Percentiles rank a stretch among this genome's conserved stretches.
Conservation (phyloP, 805 yeast genomes). For the Cephaloascus fragrans region DNA sequence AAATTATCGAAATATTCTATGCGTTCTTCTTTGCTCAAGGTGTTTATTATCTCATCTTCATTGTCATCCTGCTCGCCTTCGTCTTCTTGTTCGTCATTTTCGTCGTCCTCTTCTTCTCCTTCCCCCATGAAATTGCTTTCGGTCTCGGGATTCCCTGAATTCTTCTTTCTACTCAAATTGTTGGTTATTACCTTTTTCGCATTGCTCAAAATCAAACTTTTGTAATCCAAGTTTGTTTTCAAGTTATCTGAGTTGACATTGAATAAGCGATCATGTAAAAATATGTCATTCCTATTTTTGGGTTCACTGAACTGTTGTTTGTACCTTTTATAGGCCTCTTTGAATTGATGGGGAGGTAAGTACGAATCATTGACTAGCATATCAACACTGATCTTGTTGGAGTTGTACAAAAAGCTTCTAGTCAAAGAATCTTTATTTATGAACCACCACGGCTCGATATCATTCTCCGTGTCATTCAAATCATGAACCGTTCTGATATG, state of each 20-base stretch:
- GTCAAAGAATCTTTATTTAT: neutral
- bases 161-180: neutral
- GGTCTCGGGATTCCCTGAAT: neutral
- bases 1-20: neutral
- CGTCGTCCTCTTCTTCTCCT: neutral
- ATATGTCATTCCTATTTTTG: no score
- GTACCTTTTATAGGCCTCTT: neutral
- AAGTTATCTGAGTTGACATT: neutral
- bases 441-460: slow-evolving; percentile 5
- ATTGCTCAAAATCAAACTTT: no score
- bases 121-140: neutral
- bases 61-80: neutral
- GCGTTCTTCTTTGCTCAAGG: neutral
- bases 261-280: neutral
- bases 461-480: slow-evolving; percentile 15
- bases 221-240: neutral
- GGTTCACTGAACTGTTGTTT: neutral
- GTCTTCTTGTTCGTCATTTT: no score
- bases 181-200: no score
- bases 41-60: neutral
- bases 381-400: neutral
- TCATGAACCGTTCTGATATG: slow-evolving; percentile 58
- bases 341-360: neutral
- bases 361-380: neutral
- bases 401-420: neutral